Evolutionary conservation across 257 asterid species (phyloP).

Genomic region (Coffea canephora): DNA sequence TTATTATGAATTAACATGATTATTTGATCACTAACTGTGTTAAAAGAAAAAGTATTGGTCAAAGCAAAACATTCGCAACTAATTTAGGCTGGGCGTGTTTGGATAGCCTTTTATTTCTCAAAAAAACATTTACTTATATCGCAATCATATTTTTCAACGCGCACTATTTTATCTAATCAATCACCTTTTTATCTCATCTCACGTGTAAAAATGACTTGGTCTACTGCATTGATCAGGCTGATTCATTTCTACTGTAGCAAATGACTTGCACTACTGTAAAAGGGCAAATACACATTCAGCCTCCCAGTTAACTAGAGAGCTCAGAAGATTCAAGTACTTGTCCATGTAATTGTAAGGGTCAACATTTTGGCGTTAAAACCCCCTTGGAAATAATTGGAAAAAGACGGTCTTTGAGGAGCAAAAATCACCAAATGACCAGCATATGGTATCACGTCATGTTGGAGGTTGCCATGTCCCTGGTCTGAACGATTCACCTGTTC

Average conservation of each 20-base stretch:
- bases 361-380: neutral
- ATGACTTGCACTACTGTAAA: neutral
- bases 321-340: neutral
- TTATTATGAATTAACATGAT: too few relatives aligned
- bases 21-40: too few relatives aligned
- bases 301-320: neutral
- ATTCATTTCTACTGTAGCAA: neutral
- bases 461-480: conserved; percentile 99
- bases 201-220: too few relatives aligned
- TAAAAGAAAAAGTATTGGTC: too few relatives aligned
- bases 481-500: conserved; percentile 79
- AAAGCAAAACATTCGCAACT: too few relatives aligned
- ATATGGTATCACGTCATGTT: conserved; percentile 29
- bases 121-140: too few relatives aligned
- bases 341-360: neutral
- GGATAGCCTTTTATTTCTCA: too few relatives aligned
- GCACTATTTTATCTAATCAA: too few relatives aligned
- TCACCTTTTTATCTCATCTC: too few relatives aligned
- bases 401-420: neutral
- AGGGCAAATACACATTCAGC: neutral
- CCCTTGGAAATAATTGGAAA: neutral
- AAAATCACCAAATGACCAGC: neutral
- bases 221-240: too few relatives aligned
- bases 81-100: too few relatives aligned
- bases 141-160: too few relatives aligned